Conservation (phyloP, 139 green algal species). For the Dunaliella primolecta region DNA sequence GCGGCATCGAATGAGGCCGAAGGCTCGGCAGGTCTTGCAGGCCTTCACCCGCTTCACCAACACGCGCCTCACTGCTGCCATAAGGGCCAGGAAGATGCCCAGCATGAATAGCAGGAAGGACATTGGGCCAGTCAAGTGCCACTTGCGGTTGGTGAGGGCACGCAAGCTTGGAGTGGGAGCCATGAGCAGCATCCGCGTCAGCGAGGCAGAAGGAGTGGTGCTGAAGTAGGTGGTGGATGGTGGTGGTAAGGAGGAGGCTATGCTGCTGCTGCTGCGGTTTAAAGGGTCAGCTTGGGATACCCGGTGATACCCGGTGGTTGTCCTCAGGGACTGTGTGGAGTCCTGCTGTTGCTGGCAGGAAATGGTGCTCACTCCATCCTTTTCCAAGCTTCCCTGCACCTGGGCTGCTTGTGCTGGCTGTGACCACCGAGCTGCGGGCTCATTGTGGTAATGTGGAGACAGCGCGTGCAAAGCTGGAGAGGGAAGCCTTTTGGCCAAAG, state of each 20-base stretch:
- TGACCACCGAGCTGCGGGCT: too few species aligned
- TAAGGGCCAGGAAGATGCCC: slow-evolving; percentile 32
- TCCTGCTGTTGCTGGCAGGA: too few species aligned
- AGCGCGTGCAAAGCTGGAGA: too few species aligned
- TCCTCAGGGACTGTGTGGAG: too few species aligned
- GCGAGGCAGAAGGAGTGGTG: neutral
- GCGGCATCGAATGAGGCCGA: slow-evolving; percentile 48
- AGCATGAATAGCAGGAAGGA: slow-evolving; percentile 49
- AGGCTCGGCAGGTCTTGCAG: slow-evolving; percentile 47
- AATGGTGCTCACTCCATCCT: too few species aligned
- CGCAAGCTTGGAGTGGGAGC: neutral
- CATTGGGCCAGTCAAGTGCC: slow-evolving; percentile 26
- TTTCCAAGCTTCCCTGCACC: too few species aligned
- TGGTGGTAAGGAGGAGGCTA: neutral
- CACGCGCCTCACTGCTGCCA: slow-evolving; percentile 35
- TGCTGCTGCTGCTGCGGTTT: neutral
- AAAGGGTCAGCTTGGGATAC: neutral
- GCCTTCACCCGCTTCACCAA: slow-evolving; percentile 39
- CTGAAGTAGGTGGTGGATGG: neutral
- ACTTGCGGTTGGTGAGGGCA: neutral
- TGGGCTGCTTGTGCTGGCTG: too few species aligned
- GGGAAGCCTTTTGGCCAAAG: too few species aligned
- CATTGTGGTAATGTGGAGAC: too few species aligned
- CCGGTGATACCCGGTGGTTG: too few species aligned
- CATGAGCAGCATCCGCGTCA: neutral